Evolutionary conservation across 2,329 filamentous ascomycete species (phyloP), one percentile per base, ranked within the genome.

Genomic region (Beauveria sp.): DNA sequence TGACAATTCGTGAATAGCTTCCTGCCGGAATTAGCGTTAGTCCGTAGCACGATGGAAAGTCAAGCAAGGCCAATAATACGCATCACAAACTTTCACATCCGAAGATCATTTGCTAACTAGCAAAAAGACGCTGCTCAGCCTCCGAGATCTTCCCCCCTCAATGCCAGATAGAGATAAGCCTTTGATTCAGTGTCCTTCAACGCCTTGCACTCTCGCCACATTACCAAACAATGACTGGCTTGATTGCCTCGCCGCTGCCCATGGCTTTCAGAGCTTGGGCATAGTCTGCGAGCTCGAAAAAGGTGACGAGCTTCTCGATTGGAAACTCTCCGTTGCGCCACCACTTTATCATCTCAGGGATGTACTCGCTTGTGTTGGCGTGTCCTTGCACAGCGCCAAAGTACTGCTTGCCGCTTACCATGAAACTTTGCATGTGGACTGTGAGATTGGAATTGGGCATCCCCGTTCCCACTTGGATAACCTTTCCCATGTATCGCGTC

Each of bases 391-490:
- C 65, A 18, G 79, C 79, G 0, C 80, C 79, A 3, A 80, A 76
- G 46, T 78, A 79, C 42, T 75, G 74, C 64, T 80, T 81, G 0
- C 79, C 80, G 14, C 69, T 70, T 10, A 73, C 71, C 76, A 83
- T 78, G 62, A 81, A 77, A 16, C 71, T 69, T 20, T 77, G 75
- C 46, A 79, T 72, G 8, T 75, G 73, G 3, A 83, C 64, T 3
- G 69, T 70, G 22, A 82, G 62, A n/a, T 73, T 72, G 6, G 74
- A 71, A 2, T 77, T 75, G 2, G 76, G 73, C 46, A 76, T 75
- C 5, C 80, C 74, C 0, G 76, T 76, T 0, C 81, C 81, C 20
- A 83, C 77, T 65, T 82, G 77, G 6, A 83, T 74, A 28, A 82
- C 73, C 63, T 77, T 78, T 1, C 80, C 81, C 62, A 74, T 74